Base-by-base conservation (phyloP, 2,329 filamentous ascomycete genomes). In the Nothopassalora personata region DNA sequence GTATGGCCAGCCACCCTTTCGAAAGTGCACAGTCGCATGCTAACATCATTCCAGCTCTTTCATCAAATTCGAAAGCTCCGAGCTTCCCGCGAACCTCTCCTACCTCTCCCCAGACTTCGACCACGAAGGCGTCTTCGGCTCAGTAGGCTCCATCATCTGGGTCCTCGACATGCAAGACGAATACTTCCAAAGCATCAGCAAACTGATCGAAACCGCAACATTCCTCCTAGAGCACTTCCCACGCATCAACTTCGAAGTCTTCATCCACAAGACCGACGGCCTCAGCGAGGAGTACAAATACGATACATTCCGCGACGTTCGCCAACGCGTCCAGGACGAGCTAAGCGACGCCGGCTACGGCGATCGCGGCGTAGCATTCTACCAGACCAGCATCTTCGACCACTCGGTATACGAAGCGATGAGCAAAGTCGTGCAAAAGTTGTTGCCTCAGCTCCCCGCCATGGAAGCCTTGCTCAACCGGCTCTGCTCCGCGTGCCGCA, bases 261-360 rank as follows among this genome's bases (percentile, higher is more conserved):
- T 99, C 75, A 96, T 99, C 68, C 94, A 99, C 82, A 99, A 99
- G 75, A 93, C 97, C 34, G 94, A 99, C 72, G 93, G 92, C n/a
- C 81, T 99, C 15, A 94, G 90, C 30, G 94, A 97, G 66, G 94
- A 99, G 74, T 97, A 94, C 80, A 92, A 94, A 72, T 86, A 92
- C 59, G 94, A 99, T 70, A 96, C 95, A 18, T 94, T 96, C 77
- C 88, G 94, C 60, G 94, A 99, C 75, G 96, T 99, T 64, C 92
- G 92, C 54, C 95, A 97, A 72, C 87, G 91, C 43, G 96, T 97
- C 63, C 91, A 96, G 69, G 94, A 99, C 72, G 94, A 99, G 73
- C 84, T 99, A 33, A 93, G 88, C 10, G 94, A 99, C 72, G 85
- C 91, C 61, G 93, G 92, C 11, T 90, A 96, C 71, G 93, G 96